Percentiles rank a stretch among this genome's conserved stretches.
Evolutionary conservation across 139 green algal species (phyloP).

Genomic region (Protoeuglena noctilucae): DNA sequence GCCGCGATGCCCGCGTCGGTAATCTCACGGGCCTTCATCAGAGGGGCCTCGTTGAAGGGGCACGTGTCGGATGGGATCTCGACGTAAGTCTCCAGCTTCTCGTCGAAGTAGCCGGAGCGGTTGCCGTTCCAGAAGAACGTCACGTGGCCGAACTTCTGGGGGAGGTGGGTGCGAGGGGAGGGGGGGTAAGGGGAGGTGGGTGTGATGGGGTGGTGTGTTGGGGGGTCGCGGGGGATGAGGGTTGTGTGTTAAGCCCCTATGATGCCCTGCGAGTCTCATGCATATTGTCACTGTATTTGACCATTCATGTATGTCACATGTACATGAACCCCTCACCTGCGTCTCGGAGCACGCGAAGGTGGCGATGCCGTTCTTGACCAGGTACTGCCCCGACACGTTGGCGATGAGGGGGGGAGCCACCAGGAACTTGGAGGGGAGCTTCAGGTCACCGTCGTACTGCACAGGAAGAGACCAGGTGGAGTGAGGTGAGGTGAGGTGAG

Average conservation of each 20-base stretch:
- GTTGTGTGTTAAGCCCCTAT: too few species aligned
- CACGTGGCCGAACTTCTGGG: constrained; percentile 79
- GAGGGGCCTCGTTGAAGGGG: constrained; percentile 78
- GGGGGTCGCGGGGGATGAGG: too few species aligned
- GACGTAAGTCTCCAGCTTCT: constrained; percentile 77
- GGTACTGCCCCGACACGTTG: constrained; percentile 51
- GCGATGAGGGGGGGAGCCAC: constrained; percentile 75
- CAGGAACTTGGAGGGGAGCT: constrained; percentile 79
- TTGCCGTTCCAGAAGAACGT: constrained; percentile 99
- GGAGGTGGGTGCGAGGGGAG: too few species aligned
- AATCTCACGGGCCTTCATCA: constrained; percentile 91
- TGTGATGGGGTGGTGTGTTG: too few species aligned
- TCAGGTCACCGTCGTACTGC: constrained; percentile 96
- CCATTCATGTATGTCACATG: too few species aligned
- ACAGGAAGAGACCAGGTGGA: too few species aligned
- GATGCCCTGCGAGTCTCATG: too few species aligned
- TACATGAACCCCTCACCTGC: too few species aligned
- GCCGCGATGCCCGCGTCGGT: constrained; percentile 70
- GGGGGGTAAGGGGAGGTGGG: too few species aligned
- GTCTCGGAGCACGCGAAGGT: constrained; percentile 91
- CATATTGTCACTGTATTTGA: too few species aligned
- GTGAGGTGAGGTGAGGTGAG: too few species aligned
- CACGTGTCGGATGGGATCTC: constrained; percentile 82
- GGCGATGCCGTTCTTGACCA: constrained; percentile 61
- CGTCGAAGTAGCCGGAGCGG: constrained; percentile 79